Evolutionary conservation across 108 stramenopile species (phyloP).

Genomic region (Conticribra weissflogii): DNA sequence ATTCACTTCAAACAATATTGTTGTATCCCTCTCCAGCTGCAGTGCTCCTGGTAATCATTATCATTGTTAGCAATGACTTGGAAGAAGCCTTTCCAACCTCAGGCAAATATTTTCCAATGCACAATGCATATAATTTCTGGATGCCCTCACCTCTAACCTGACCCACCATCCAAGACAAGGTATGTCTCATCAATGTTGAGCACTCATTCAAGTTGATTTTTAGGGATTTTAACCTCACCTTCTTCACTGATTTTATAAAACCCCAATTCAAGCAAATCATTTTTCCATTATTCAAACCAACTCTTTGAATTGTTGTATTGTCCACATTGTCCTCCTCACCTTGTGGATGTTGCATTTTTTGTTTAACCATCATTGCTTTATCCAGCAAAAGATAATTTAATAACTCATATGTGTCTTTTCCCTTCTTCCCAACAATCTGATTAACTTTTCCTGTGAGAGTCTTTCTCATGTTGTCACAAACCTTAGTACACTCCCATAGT

Average conservation of each 20-base stretch:
- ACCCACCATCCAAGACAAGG: not conserved
- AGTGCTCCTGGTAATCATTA: not conserved
- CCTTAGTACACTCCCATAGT: not conserved
- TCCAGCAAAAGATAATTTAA: not conserved
- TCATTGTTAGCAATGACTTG: not conserved
- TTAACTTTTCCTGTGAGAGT: not conserved
- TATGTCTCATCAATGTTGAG: not conserved
- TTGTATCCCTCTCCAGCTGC: not conserved
- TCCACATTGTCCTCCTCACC: not conserved
- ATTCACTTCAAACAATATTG: not conserved
- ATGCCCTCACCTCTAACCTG: not conserved
- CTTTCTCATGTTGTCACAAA: not conserved
- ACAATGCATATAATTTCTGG: not conserved
- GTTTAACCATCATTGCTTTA: not conserved
- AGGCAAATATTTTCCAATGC: not conserved
- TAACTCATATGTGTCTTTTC: not conserved
- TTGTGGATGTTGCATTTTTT: not conserved
- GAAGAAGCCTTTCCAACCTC: not conserved
- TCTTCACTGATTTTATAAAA: too few species aligned
- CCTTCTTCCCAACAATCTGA: not conserved
- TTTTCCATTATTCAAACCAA: not conserved
- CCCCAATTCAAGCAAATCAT: not conserved
- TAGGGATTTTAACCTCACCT: not conserved
- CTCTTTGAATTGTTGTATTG: not conserved
- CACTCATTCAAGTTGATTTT: not conserved